Evolutionary conservation across 2,329 filamentous ascomycete genomes (phyloP), one percentile per base, ranked within the genome.

Genomic region (Fusarium sp.): DNA sequence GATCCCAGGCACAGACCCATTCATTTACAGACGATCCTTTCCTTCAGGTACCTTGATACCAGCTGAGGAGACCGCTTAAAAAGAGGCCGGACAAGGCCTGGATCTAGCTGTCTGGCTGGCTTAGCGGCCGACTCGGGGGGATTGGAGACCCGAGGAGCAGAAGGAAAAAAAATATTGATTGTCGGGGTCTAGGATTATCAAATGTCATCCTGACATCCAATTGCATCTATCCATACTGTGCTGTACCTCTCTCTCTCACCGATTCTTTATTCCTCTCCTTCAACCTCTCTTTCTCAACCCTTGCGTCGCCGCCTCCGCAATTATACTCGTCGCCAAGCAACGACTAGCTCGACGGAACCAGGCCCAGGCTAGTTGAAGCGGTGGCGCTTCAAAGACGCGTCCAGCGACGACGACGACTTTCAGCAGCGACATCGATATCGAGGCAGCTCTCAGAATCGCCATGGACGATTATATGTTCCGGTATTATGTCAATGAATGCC

Each of bases 391-490:
- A 16, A 70, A 63, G 65, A 72, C 60, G 59, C 63, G 66, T 63
- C 43, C 50, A 61, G 59, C 41, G 64, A 65, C 56, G 34, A 34
- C 30, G 50, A 30, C 32, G 52, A 57, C 52, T 37, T 54, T 57
- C 52, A 37, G 30, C 60, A 16, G 43, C 35, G 34, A 50, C 41
- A 56, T 50, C 23, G 30, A 64, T 30, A 39, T 68, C 16, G 39
- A 30, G 35, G 35, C 64, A 39, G 27, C 16, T 23, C 43, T 64
- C 23, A 30, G 18, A 34, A 20, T 50, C 72, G 20, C 54, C 57
- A 91, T 91, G 89, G 89, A 91, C 79, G 87, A 91, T 75, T 91
- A 89, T 78, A 85, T 90, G 81, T 91, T 91, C 74, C 82, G 83
- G 71, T 74, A 80, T 35, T 85, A 87, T 76, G 83, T 91, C 67